phyloP scores from a whole-genome alignment of 1,139 yeast genomes.

The Pichia sp. region DNA sequence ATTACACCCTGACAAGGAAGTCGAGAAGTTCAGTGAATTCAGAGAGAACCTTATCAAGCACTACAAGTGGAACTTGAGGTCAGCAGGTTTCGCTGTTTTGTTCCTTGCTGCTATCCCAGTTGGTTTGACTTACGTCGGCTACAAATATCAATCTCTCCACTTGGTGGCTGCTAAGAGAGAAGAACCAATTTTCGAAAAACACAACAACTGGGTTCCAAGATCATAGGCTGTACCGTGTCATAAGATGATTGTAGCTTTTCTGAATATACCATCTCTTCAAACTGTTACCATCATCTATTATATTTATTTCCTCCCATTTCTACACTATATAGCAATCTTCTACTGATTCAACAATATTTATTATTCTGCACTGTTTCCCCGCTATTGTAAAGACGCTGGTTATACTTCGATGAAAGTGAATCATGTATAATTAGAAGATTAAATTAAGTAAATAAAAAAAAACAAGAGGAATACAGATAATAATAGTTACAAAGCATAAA shows the following conservation, averaged over 20 bases:
- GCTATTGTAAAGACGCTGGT: neutral
- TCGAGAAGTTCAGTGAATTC: slow-evolving; percentile 32
- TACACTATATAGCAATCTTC: neutral
- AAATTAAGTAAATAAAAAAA: neutral
- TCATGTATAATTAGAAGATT: neutral
- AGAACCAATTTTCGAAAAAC: slow-evolving; percentile 22
- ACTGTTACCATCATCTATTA: neutral
- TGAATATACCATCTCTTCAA: slow-evolving; percentile 7
- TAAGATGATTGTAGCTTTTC: too few species aligned
- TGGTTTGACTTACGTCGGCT: slow-evolving; percentile 31
- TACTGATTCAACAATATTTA: slow-evolving; percentile 7
- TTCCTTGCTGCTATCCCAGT: slow-evolving; percentile 34
- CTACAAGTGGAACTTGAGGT: slow-evolving; percentile 33
- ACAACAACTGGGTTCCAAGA: slow-evolving; percentile 33
- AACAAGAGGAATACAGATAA: neutral
- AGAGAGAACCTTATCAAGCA: slow-evolving; percentile 33
- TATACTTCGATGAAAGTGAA: neutral
- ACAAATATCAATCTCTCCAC: slow-evolving; percentile 30
- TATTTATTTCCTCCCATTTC: neutral
- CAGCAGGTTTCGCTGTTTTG: slow-evolving; percentile 30
- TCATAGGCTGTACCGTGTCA: slow-evolving; percentile 7
- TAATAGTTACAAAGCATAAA: slow-evolving; percentile 2
- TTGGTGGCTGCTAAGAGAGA: slow-evolving; percentile 30
- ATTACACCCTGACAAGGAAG: slow-evolving; percentile 29
- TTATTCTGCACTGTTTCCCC: slow-evolving; percentile 7